These are phyloP conservation scores for Wallacemonas sp. DNA, from an alignment of 208 protist genomes.

Conservation along the genomic window DNA sequence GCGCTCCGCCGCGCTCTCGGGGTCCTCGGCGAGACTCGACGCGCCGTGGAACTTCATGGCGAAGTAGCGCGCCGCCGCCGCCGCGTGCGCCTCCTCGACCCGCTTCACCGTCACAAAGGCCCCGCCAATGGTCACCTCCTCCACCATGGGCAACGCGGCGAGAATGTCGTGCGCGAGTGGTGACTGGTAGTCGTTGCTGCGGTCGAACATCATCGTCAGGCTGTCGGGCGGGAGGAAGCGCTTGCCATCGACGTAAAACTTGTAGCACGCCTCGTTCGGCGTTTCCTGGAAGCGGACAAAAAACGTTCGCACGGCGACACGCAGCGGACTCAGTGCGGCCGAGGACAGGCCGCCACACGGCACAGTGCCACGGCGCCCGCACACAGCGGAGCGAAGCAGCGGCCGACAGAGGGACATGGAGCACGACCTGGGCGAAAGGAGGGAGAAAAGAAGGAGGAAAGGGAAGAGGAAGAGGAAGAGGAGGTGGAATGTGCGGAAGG, in stretches of 20 bases:
- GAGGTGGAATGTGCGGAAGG: no score
- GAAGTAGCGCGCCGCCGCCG: slow-evolving; percentile 65
- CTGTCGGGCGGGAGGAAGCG: slow-evolving; percentile 52
- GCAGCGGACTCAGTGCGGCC: slow-evolving; percentile 1
- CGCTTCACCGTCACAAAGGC: slow-evolving; percentile 83
- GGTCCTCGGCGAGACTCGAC: slow-evolving; percentile 19
- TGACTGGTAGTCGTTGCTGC: slow-evolving; percentile 75
- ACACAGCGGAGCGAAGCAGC: not conserved
- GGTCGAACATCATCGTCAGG: slow-evolving; percentile 77
- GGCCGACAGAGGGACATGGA: not conserved
- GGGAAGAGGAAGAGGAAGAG: no score
- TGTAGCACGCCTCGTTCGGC: slow-evolving; percentile 85
- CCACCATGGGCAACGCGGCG: slow-evolving; percentile 78
- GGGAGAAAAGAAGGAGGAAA: not conserved
- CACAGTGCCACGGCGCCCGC: not conserved
- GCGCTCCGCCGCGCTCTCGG: slow-evolving; percentile 25
- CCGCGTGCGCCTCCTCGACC: slow-evolving; percentile 59
- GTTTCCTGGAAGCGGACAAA: slow-evolving; percentile 85
- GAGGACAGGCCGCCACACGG: not conserved
- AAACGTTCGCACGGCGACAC: slow-evolving; percentile 22
- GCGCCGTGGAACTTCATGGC: slow-evolving; percentile 53
- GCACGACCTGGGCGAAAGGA: not conserved
- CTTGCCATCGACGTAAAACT: slow-evolving; percentile 75
- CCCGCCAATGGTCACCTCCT: slow-evolving; percentile 83
- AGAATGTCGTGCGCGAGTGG: slow-evolving; percentile 76